These are phyloP conservation scores for Crithidia thermophila DNA, from an alignment of 208 protist species.

Conservation along the genomic window DNA sequence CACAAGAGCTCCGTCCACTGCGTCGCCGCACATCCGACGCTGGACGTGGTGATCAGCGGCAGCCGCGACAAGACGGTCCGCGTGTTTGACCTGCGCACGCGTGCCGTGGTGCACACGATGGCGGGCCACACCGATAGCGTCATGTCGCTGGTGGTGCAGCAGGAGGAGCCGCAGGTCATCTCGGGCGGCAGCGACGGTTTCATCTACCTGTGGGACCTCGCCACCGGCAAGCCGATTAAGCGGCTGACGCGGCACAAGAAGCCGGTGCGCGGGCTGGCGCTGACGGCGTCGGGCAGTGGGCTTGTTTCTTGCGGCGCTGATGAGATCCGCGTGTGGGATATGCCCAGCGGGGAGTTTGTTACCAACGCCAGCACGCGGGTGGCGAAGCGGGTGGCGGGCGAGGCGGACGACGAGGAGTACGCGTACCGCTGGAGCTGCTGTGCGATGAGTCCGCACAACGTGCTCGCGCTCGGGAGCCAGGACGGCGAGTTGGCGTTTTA, in stretches of 20 bases:
- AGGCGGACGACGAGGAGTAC: constrained; percentile 32
- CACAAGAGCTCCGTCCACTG: constrained; percentile 96
- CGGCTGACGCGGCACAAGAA: constrained; percentile 99
- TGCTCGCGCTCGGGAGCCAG: constrained; percentile 95
- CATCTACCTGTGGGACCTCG: constrained; percentile 95
- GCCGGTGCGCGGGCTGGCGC: constrained; percentile 90
- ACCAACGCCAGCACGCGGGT: constrained; percentile 92
- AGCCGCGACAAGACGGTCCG: constrained; percentile 95
- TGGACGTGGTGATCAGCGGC: constrained; percentile 99
- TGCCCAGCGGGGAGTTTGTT: constrained; percentile 95
- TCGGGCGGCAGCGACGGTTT: constrained; percentile 94
- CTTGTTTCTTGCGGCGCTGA: constrained; percentile 96
- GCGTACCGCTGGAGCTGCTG: constrained; percentile 87
- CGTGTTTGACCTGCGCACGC: constrained; percentile 93
- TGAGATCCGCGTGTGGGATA: constrained; percentile 97
- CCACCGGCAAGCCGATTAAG: constrained; percentile 53
- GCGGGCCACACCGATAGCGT: constrained; percentile 96
- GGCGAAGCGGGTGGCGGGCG: not conserved
- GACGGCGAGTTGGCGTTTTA: constrained; percentile 95
- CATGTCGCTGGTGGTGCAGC: constrained; percentile 86
- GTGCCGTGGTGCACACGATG: constrained; percentile 84
- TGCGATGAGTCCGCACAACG: constrained; percentile 84
- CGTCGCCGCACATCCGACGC: constrained; percentile 94
- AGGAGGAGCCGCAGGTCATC: constrained; percentile 92
- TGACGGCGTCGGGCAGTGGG: constrained; percentile 91